Evolutionary conservation across 2,329 filamentous ascomycete species (phyloP).

Genomic region (Aspergillus floridensis): DNA sequence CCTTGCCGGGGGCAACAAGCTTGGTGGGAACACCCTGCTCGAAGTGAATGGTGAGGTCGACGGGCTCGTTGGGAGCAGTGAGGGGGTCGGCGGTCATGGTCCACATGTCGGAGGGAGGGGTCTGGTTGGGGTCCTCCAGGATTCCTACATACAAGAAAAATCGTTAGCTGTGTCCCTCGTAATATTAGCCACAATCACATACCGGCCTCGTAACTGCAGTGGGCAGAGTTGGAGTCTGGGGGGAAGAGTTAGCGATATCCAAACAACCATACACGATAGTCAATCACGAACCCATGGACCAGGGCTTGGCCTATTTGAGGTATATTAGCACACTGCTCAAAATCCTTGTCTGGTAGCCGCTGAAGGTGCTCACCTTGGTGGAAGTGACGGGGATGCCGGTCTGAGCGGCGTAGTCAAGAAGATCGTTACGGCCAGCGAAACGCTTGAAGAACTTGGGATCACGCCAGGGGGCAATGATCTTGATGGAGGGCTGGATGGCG

Average conservation of each 20-base stretch:
- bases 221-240: slow-evolving; percentile 54
- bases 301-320: slow-evolving; percentile 40
- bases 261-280: not conserved
- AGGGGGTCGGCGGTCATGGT: slow-evolving; percentile 64
- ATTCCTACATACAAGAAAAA: slow-evolving; percentile 13
- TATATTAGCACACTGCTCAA: slow-evolving; percentile 1
- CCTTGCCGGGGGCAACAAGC: slow-evolving; percentile 60
- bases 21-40: slow-evolving; percentile 72
- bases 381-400: slow-evolving; percentile 49
- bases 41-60: slow-evolving; percentile 70
- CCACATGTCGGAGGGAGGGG: slow-evolving; percentile 77
- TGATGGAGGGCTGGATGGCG: slow-evolving; percentile 48
- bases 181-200: slow-evolving; percentile 24
- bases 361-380: slow-evolving; percentile 36
- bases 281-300: slow-evolving; percentile 55
- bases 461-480: slow-evolving; percentile 51
- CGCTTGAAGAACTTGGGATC: slow-evolving; percentile 49
- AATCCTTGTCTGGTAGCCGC: too few species aligned
- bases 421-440: slow-evolving; percentile 49
- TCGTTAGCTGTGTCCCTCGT: slow-evolving; percentile 30
- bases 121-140: slow-evolving; percentile 53
- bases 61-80: slow-evolving; percentile 67
- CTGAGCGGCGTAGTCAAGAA: slow-evolving; percentile 50
- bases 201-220: slow-evolving; percentile 72
- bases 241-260: slow-evolving; percentile 7